These are phyloP conservation scores for Periconia sp. DNA, from an alignment of 2,329 filamentous ascomycete species.

Conservation along the genomic window DNA sequence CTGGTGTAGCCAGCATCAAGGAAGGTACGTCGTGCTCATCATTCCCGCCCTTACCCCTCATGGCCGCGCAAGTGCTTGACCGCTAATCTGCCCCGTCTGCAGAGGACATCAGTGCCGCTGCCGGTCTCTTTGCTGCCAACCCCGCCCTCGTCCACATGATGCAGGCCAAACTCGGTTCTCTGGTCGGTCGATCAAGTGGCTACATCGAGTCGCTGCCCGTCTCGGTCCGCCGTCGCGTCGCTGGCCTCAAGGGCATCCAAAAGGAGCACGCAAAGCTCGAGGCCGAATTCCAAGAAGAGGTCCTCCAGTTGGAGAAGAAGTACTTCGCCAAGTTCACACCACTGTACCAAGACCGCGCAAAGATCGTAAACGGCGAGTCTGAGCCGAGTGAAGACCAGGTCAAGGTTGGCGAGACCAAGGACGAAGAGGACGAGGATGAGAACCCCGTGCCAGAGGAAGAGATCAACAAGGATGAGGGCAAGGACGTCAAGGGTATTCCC, in stretches of 20 bases:
- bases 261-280: conserved; percentile 99
- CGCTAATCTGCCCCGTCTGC: conserved; percentile 40
- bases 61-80: conserved; percentile 34
- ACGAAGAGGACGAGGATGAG: conserved; percentile 68
- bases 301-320: conserved; percentile 97
- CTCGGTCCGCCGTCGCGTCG: conserved; percentile 87
- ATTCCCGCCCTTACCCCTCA: conserved; percentile 28
- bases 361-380: conserved; percentile 82
- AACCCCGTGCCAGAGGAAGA: conserved; percentile 53
- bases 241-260: conserved; percentile 95
- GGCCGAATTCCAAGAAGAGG: conserved; percentile 97
- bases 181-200: conserved; percentile 92
- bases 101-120: conserved; percentile 91
- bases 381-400: conserved; percentile 90
- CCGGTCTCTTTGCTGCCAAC: conserved; percentile 93
- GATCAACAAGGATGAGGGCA: conserved; percentile 59
- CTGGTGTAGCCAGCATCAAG: conserved; percentile 90
- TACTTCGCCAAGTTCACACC: conserved; percentile 99
- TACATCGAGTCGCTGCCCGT: conserved; percentile 95
- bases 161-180: conserved; percentile 88
- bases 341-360: conserved; percentile 90
- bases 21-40: conserved; percentile 68
- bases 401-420: conserved; percentile 78
- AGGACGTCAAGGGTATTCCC: conserved; percentile 76
- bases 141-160: conserved; percentile 96